Evolutionary conservation across 2,329 filamentous ascomycete genomes (phyloP).

Genomic region (Pyrenochaeta sp.): DNA sequence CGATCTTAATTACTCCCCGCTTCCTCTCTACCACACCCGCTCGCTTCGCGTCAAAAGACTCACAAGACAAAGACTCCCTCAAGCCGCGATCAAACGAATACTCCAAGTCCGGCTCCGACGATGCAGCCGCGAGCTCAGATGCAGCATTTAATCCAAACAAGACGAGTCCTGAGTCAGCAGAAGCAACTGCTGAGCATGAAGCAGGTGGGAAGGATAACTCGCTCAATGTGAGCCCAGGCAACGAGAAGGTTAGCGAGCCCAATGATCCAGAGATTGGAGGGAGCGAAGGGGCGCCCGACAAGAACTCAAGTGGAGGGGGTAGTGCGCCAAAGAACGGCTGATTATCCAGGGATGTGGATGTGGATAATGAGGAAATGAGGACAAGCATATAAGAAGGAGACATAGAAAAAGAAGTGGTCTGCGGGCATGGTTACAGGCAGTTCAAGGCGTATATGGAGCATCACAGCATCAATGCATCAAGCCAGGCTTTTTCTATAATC

Average conservation of each 20-base stretch:
- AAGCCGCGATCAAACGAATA: slow-evolving; percentile 73
- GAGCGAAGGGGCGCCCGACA: slow-evolving; percentile 46
- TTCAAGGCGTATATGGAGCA: not conserved
- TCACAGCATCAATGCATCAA: slow-evolving; percentile 8
- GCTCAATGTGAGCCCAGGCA: slow-evolving; percentile 68
- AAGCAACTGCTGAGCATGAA: slow-evolving; percentile 49
- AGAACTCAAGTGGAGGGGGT: slow-evolving; percentile 45
- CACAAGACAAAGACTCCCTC: slow-evolving; percentile 65
- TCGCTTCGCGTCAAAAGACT: slow-evolving; percentile 50
- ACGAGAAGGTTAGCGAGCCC: slow-evolving; percentile 64
- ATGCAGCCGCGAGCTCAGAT: slow-evolving; percentile 63
- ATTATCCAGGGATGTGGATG: not conserved
- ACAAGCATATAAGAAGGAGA: no score
- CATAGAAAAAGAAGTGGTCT: not conserved
- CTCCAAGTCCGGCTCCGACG: slow-evolving; percentile 71
- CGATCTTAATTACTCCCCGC: slow-evolving; percentile 20
- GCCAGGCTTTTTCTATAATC: not conserved
- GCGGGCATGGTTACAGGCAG: not conserved
- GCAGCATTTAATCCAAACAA: slow-evolving; percentile 74
- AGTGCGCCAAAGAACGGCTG: slow-evolving; percentile 43
- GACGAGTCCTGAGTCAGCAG: slow-evolving; percentile 72
- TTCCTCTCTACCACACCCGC: slow-evolving; percentile 34
- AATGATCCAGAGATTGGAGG: slow-evolving; percentile 51
- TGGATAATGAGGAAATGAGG: no score
- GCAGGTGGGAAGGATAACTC: slow-evolving; percentile 45